A percentile compares a stretch with the other conserved stretches of the same genome.
phyloP scores from a whole-genome alignment of 2,329 filamentous ascomycete species.

The Parafenestella ontariensis region DNA sequence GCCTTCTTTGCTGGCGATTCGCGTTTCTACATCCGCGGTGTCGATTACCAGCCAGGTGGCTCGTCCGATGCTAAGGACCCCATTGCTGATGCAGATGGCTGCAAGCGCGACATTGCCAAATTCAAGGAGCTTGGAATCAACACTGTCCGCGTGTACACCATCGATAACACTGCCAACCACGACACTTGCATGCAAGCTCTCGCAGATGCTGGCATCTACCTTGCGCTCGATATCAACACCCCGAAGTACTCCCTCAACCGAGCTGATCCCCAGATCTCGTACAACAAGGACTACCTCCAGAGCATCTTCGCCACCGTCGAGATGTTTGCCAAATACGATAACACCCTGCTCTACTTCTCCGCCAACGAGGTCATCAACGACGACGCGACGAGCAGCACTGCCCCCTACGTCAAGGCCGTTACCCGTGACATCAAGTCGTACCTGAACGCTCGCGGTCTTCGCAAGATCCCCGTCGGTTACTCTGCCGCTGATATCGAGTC shows the following conservation, averaged over 20 bases:
- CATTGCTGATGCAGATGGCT: constrained; percentile 72
- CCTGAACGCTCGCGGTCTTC: constrained; percentile 73
- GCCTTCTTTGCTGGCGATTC: constrained; percentile 68
- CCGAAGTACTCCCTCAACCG: constrained; percentile 89
- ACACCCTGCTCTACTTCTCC: constrained; percentile 85
- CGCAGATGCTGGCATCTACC: constrained; percentile 86
- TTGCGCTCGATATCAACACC: constrained; percentile 91
- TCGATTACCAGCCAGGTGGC: constrained; percentile 72
- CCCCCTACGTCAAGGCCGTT: constrained; percentile 74
- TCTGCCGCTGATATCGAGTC: constrained; percentile 83
- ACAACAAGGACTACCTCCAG: constrained; percentile 87
- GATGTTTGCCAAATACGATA: constrained; percentile 80
- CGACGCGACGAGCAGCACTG: constrained; percentile 66
- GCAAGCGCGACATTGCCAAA: constrained; percentile 79
- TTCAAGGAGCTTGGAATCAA: constrained; percentile 90
- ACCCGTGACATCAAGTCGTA: constrained; percentile 84
- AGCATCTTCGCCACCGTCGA: constrained; percentile 89
- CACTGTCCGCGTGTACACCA: constrained; percentile 89
- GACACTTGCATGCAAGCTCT: constrained; percentile 84
- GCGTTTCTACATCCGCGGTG: constrained; percentile 67
- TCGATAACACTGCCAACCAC: constrained; percentile 85
- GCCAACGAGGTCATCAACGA: constrained; percentile 81
- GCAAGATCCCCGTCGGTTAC: constrained; percentile 78
- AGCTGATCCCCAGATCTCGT: constrained; percentile 72
- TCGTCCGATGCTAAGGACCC: constrained; percentile 72